Conservation (phyloP, 345 rosid species). For the Arabis hirsuta region DNA sequence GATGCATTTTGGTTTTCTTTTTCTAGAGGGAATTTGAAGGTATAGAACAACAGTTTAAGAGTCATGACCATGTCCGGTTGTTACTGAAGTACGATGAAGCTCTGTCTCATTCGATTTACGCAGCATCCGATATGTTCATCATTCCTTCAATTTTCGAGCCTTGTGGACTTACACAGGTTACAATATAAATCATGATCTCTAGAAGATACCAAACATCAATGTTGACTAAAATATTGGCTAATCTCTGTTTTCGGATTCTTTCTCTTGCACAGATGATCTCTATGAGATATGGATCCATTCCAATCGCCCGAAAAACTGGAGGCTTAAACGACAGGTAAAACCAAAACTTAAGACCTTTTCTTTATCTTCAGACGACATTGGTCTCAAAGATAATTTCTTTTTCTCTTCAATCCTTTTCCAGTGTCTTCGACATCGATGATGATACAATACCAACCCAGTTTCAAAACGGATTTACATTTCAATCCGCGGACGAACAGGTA, state of each 20-base stretch:
- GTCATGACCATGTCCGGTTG: slow-evolving; percentile 71
- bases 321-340: slow-evolving; percentile 90
- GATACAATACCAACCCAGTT: slow-evolving; percentile 70
- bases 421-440: slow-evolving; percentile 88
- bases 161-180: slow-evolving; percentile 98
- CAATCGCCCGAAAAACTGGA: slow-evolving; percentile 87
- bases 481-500: slow-evolving; percentile 83
- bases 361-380: slow-evolving; percentile 10
- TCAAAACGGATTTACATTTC: slow-evolving; percentile 78
- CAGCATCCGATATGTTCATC: slow-evolving; percentile 90
- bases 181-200: slow-evolving; percentile 9
- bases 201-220: slow-evolving; percentile 12
- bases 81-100: slow-evolving; percentile 85
- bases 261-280: slow-evolving; percentile 75
- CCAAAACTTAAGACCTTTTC: slow-evolving; percentile 16
- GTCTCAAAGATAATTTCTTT: slow-evolving; percentile 25
- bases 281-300: slow-evolving; percentile 90
- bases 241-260: slow-evolving; percentile 20
- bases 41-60: slow-evolving; percentile 70
- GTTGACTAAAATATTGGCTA: neutral
- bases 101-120: slow-evolving; percentile 83
- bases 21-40: slow-evolving; percentile 88
- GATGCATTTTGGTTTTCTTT: slow-evolving; percentile 16
- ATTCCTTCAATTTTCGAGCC: slow-evolving; percentile 98
- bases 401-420: slow-evolving; percentile 35